These are phyloP conservation scores for Raffaelea albimanens DNA, from an alignment of 2,329 filamentous ascomycete species.

Conservation along the genomic window DNA sequence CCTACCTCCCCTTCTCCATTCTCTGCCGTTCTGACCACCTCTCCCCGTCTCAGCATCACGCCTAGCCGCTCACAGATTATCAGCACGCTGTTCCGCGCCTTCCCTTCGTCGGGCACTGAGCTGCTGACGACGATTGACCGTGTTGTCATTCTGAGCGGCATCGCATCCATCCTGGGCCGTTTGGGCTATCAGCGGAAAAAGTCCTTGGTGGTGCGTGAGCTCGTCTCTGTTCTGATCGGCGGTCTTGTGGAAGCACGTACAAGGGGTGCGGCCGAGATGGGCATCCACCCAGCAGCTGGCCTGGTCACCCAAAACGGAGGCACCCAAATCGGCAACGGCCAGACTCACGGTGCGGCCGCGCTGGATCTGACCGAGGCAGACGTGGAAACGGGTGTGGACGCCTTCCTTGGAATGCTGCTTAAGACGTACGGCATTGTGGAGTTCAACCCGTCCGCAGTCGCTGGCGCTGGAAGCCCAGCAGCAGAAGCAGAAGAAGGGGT, in stretches of 20 bases:
- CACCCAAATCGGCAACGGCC: conserved; percentile 26
- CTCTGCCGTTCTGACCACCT: conserved; percentile 39
- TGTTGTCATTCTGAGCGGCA: conserved; percentile 71
- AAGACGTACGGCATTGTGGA: conserved; percentile 55
- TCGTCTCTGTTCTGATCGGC: conserved; percentile 72
- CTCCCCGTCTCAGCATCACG: conserved; percentile 44
- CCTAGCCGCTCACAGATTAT: conserved; percentile 56
- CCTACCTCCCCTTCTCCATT: no score
- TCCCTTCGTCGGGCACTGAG: conserved; percentile 58
- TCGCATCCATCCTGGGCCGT: conserved; percentile 73
- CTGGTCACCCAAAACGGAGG: conserved; percentile 57
- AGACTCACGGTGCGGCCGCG: conserved; percentile 39
- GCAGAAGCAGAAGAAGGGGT: no score
- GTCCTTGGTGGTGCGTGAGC: conserved; percentile 77
- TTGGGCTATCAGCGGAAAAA: conserved; percentile 82
- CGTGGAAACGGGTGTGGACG: conserved; percentile 56
- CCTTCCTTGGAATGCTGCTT: conserved; percentile 52
- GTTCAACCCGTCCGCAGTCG: conserved; percentile 25
- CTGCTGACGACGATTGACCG: conserved; percentile 65
- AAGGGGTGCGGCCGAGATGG: conserved; percentile 87
- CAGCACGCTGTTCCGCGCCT: conserved; percentile 56
- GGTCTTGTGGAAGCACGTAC: conserved; percentile 86
- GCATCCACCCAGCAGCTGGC: conserved; percentile 87
- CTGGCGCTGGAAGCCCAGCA: no score
- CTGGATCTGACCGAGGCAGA: conserved; percentile 56